phyloP scores from a whole-genome alignment of 257 asterid genomes.

The Ilex asprella region DNA sequence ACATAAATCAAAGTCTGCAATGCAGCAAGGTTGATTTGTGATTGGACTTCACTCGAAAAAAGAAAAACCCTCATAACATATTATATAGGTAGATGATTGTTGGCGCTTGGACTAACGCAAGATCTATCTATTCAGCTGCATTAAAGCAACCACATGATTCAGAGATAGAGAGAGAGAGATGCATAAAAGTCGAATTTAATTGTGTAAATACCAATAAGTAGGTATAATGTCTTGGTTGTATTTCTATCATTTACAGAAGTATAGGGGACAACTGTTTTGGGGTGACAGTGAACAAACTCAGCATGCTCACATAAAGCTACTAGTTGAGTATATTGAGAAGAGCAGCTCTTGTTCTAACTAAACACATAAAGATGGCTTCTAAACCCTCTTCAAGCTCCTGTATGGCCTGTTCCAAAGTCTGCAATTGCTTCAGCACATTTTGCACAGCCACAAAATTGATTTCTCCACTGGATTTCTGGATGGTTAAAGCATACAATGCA shows the following conservation, averaged over 20 bases:
- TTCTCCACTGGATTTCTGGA: conserved; percentile 3
- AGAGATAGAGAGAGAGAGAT: no score
- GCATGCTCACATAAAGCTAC: conserved; percentile 1
- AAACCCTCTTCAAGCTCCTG: conserved; percentile 20
- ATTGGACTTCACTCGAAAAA: no score
- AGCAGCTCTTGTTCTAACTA: conserved; percentile 24
- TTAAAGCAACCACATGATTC: no score
- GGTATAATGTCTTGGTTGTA: no score
- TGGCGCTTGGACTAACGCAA: no score
- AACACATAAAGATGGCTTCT: conserved; percentile 16
- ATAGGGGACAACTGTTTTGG: not conserved
- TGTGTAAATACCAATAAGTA: no score
- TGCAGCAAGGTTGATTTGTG: no score
- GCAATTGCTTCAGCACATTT: conserved; percentile 21
- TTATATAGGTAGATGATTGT: no score
- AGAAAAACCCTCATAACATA: no score
- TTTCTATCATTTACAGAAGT: not conserved
- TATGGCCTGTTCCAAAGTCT: conserved; percentile 9
- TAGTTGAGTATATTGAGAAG: conserved; percentile 26
- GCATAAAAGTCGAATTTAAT: no score
- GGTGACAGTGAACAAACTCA: not conserved
- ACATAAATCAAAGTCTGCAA: no score
- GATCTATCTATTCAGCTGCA: no score
- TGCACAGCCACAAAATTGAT: not conserved
- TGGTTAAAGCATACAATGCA: conserved; percentile 4